Evolutionary conservation across 1,139 yeast species (phyloP), one percentile per base, ranked within the genome.

Genomic region (Taphrina communis): DNA sequence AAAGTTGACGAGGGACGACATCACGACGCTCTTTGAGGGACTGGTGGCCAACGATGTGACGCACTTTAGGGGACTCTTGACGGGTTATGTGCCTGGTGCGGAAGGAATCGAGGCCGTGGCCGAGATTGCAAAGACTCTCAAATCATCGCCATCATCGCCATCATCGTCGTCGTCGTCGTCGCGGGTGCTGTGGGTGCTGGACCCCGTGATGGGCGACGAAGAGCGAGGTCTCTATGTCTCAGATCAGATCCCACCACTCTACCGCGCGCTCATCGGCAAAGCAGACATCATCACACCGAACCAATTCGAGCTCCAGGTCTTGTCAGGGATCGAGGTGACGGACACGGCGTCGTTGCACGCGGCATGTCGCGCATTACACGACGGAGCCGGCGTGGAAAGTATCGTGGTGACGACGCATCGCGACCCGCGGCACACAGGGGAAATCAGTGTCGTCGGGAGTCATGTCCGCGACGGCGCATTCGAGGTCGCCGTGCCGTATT

Each of bases 201-300:
- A 94, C 76, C 98, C 99, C 0, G 97, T 94, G 1, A 83, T 94
- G 83, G 99, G 99, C 14, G 99, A 94, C 77, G 88, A 90, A 73
- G 97, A 96, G 1, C 83, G 83, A 70, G 66, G 62, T 25, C 77
- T 93, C 38, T 94, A 94, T 75, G 97, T 94, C 11, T 84, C 86
- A 58, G 83, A 86, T 72, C 84, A 85, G 25, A 89, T 91, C 66
- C 82, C 93, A 0, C 85, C 86, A 0, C 84, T 85, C 1, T 93
- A 93, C 76, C 82, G 83, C 75, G 74, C 79, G n/a, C 77, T 93
- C 56, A 74, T 77, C 19, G 76, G 81, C 1, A 70, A 78, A 1
- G 91, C 92, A 12, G 87, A 86, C 71, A 76, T 92, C 25, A 85
- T 89, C 9, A 90, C 97, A 0, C 99, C 99, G 0, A 94, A 94